phyloP scores from a whole-genome alignment of 306 rosid genomes.

The Quercus robur region DNA sequence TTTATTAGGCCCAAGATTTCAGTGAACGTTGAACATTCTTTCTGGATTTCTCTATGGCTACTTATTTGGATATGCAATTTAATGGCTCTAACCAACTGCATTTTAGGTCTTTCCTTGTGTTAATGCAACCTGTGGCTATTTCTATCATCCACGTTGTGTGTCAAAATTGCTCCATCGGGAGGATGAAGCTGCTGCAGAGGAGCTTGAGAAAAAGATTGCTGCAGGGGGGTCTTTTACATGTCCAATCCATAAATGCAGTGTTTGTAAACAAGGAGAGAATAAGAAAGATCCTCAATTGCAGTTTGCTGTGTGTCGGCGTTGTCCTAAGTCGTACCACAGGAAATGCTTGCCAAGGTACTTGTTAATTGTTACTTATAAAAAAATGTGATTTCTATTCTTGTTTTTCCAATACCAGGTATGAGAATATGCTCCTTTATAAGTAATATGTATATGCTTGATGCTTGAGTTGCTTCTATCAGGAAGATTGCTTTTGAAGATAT shows the following conservation, averaged over 20 bases:
- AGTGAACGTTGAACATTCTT: neutral
- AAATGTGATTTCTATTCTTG: neutral
- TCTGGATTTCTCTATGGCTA: neutral
- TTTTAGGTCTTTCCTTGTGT: slow-evolving; percentile 78
- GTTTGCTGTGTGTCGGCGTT: slow-evolving; percentile 94
- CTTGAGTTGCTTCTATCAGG: slow-evolving; percentile 50
- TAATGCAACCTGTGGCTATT: slow-evolving; percentile 86
- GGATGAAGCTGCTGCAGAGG: slow-evolving; percentile 46
- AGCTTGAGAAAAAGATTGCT: slow-evolving; percentile 52
- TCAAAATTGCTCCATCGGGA: slow-evolving; percentile 47
- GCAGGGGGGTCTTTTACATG: slow-evolving; percentile 74
- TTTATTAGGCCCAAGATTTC: neutral
- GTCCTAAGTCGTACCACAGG: slow-evolving; percentile 85
- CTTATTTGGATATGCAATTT: neutral
- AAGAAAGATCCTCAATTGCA: slow-evolving; percentile 49
- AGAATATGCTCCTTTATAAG: neutral
- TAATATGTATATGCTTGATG: slow-evolving; percentile 23
- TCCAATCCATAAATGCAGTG: slow-evolving; percentile 75
- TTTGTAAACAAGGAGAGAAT: slow-evolving; percentile 77
- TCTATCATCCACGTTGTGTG: slow-evolving; percentile 84
- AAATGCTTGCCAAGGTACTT: slow-evolving; percentile 88
- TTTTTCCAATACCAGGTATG: neutral
- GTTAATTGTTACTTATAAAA: neutral
- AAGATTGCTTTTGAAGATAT: slow-evolving; percentile 48
- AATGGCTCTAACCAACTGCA: slow-evolving; percentile 18